Conservation (phyloP, 345 rosid genomes). For the Populus pruinosa region DNA sequence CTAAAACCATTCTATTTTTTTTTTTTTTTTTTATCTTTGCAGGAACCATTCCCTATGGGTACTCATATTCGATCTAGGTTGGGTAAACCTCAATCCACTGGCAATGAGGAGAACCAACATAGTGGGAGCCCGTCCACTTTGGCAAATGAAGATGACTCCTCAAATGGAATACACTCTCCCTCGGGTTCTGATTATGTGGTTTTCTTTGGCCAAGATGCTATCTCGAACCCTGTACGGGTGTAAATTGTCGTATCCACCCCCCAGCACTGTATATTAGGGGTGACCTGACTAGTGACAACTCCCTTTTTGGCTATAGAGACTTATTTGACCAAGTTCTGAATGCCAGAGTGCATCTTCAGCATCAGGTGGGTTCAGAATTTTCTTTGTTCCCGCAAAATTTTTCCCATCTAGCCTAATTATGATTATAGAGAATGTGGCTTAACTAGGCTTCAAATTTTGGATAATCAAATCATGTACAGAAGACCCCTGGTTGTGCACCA, state of each 20-base stretch:
- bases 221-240: conserved; percentile 27
- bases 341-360: conserved; percentile 22
- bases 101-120: conserved; percentile 47
- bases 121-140: conserved; percentile 40
- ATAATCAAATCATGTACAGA: conserved; percentile 29
- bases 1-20: not conserved
- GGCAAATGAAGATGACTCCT: conserved; percentile 57
- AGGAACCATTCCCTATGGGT: conserved; percentile 93
- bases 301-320: conserved; percentile 38
- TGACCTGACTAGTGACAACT: conserved; percentile 34
- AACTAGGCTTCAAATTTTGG: conserved; percentile 41
- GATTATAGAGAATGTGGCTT: conserved; percentile 34
- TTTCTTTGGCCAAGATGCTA: conserved; percentile 29
- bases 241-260: conserved; percentile 31
- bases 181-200: conserved; percentile 34
- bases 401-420: conserved; percentile 17
- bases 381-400: conserved; percentile 18
- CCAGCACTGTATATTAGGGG: conserved; percentile 37
- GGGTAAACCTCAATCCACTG: conserved; percentile 54
- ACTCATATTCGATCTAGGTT: conserved; percentile 60
- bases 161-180: conserved; percentile 47
- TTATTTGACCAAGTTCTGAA: conserved; percentile 23
- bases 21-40: not conserved
- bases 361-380: conserved; percentile 23
- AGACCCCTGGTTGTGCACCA: conserved; percentile 23